Evolutionary conservation across 352 stramenopile genomes (phyloP).

Genomic region (Globisporangium alternatum): DNA sequence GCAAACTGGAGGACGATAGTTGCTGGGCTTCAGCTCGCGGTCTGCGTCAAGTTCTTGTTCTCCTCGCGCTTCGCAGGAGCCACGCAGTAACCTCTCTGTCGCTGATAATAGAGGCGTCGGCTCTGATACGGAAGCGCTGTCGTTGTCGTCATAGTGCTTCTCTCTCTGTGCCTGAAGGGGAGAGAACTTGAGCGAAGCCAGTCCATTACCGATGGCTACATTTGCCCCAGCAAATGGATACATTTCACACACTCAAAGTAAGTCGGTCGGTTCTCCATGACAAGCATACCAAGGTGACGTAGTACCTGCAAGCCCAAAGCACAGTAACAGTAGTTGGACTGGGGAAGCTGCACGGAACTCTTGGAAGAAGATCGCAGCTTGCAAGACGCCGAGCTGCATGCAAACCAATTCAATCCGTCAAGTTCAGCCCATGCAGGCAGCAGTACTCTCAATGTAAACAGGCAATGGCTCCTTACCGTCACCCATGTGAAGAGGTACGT

Average conservation of each 20-base stretch:
- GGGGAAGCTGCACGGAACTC: conserved; percentile 11
- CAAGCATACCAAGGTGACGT: background rate
- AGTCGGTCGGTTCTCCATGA: background rate
- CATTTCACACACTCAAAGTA: background rate
- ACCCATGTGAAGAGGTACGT: conserved; percentile 20
- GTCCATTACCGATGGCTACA: conserved; percentile 10
- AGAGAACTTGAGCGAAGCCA: conserved; percentile 6
- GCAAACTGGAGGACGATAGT: conserved; percentile 15
- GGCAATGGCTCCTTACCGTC: conserved; percentile 11
- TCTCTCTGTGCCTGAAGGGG: background rate
- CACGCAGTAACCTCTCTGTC: conserved; percentile 7
- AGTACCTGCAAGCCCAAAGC: conserved; percentile 11
- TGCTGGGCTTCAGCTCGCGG: background rate
- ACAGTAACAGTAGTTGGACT: background rate
- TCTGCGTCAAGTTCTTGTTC: background rate
- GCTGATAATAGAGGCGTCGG: background rate
- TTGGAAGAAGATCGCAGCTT: conserved; percentile 21
- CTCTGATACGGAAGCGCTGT: background rate
- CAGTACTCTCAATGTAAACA: too few relatives aligned
- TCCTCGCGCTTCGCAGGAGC: background rate
- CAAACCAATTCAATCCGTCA: background rate
- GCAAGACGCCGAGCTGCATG: conserved; percentile 15
- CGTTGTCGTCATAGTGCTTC: background rate
- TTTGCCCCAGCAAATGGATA: background rate
- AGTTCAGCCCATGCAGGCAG: background rate